A percentile compares a stretch with the other conserved stretches of the same genome.
phyloP scores from a whole-genome alignment of 768 basidiomycete species.

The Agrocybe pediades region DNA sequence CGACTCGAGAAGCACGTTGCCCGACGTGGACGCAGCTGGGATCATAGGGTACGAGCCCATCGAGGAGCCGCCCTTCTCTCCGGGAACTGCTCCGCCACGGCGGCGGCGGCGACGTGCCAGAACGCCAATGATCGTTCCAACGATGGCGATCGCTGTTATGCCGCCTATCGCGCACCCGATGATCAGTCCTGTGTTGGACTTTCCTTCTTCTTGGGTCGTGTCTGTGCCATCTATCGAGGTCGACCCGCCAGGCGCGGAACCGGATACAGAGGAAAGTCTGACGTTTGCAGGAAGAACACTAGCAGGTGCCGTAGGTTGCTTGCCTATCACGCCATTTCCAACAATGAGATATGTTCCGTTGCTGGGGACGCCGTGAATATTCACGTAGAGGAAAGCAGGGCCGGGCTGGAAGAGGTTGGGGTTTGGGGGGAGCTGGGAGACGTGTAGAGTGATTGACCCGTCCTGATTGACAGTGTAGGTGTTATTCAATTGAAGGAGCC shows the following conservation, averaged over 20 bases:
- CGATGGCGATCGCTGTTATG: slow-evolving; percentile 50
- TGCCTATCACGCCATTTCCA: slow-evolving; percentile 76
- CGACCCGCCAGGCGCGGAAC: slow-evolving; percentile 7
- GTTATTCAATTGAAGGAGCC: slow-evolving; percentile 79
- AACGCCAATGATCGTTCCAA: slow-evolving; percentile 57
- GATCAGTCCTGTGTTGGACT: slow-evolving; percentile 42
- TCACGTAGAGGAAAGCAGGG: slow-evolving; percentile 82
- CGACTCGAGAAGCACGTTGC: slow-evolving; percentile 13
- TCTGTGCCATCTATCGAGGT: slow-evolving; percentile 11
- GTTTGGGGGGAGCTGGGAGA: slow-evolving; percentile 82
- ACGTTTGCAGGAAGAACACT: slow-evolving; percentile 53
- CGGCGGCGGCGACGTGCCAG: slow-evolving; percentile 52
- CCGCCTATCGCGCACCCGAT: slow-evolving; percentile 55
- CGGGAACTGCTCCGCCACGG: slow-evolving; percentile 23
- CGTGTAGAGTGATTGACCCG: slow-evolving; percentile 77
- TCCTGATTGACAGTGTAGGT: slow-evolving; percentile 81
- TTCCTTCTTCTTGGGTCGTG: slow-evolving; percentile 16
- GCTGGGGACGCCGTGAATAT: slow-evolving; percentile 82
- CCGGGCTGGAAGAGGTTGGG: slow-evolving; percentile 88
- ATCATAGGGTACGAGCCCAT: slow-evolving; percentile 22
- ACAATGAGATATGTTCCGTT: slow-evolving; percentile 77
- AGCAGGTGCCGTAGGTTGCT: slow-evolving; percentile 54
- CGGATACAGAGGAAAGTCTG: slow-evolving; percentile 32
- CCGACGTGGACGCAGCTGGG: slow-evolving; percentile 13
- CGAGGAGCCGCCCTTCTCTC: not conserved